phyloP scores from a whole-genome alignment of 257 asterid species.

The Sherardia arvensis region DNA sequence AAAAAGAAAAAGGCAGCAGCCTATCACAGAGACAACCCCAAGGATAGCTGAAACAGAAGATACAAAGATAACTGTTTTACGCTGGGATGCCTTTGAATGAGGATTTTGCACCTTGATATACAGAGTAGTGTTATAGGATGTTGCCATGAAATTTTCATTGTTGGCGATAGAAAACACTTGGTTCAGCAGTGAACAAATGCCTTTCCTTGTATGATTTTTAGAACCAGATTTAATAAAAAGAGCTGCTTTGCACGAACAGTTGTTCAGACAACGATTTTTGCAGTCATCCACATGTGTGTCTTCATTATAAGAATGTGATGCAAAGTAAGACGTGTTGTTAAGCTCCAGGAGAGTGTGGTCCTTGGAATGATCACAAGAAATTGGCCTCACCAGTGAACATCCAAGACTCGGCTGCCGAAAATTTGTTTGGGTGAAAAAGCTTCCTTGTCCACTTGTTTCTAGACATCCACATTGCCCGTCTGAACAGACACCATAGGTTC shows the following conservation, averaged over 20 bases:
- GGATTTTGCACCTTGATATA: conserved; percentile 14
- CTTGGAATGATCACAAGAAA: conserved; percentile 12
- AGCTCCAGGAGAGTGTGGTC: conserved; percentile 12
- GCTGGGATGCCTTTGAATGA: neutral
- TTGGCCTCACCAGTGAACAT: conserved; percentile 7
- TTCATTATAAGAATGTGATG: neutral
- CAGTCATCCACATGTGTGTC: conserved; percentile 5
- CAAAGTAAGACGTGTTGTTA: neutral
- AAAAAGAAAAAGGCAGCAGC: neutral
- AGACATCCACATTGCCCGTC: conserved; percentile 10
- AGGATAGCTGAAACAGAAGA: neutral
- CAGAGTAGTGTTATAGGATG: neutral
- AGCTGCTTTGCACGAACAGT: conserved; percentile 24
- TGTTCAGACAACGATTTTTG: conserved; percentile 12
- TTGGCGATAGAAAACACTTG: conserved; percentile 8
- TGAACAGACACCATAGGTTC: conserved; percentile 14
- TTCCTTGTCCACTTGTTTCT: conserved; percentile 7
- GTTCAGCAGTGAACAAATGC: conserved; percentile 7
- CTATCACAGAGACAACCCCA: neutral
- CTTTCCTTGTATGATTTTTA: neutral
- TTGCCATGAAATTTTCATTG: neutral
- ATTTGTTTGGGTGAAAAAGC: conserved; percentile 8
- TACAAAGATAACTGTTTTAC: neutral
- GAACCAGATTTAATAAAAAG: neutral
- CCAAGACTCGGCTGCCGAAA: conserved; percentile 9